Conservation (phyloP, 108 stramenopile species). For the Craspedostauros australis region DNA sequence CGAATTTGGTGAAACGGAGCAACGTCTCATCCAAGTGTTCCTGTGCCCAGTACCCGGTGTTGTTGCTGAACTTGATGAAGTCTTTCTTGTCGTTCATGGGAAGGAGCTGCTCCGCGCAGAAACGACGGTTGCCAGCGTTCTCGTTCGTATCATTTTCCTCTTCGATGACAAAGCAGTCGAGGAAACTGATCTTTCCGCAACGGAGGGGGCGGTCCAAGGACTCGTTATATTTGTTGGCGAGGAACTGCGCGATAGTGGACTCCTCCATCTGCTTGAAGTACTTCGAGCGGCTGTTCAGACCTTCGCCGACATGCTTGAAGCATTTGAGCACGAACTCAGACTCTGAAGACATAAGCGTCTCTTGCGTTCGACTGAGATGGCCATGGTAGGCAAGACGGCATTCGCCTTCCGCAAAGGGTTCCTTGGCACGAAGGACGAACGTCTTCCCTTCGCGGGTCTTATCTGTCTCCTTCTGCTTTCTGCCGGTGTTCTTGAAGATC, state of each 20-base stretch:
- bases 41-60: slow-evolving; percentile 36
- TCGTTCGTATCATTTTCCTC: slow-evolving; percentile 16
- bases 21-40: slow-evolving; percentile 27
- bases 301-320: slow-evolving; percentile 31
- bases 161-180: slow-evolving; percentile 27
- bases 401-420: slow-evolving; percentile 36
- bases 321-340: slow-evolving; percentile 28
- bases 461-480: too few species aligned
- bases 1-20: slow-evolving; percentile 29
- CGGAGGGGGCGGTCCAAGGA: slow-evolving; percentile 19
- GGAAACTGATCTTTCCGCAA: slow-evolving; percentile 14
- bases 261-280: slow-evolving; percentile 45
- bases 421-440: slow-evolving; percentile 23
- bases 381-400: slow-evolving; percentile 30
- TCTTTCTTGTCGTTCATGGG: background rate
- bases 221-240: slow-evolving; percentile 34
- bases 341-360: slow-evolving; percentile 3
- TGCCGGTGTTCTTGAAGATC: slow-evolving; percentile 2
- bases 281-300: slow-evolving; percentile 22
- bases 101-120: slow-evolving; percentile 27
- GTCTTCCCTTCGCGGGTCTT: slow-evolving; percentile 9
- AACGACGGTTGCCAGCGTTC: slow-evolving; percentile 18
- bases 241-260: slow-evolving; percentile 30
- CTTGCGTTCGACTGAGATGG: slow-evolving; percentile 11
- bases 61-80: slow-evolving; percentile 35